Base-by-base conservation (phyloP, 805 yeast species). In the Debaryomyces hansenii region DNA sequence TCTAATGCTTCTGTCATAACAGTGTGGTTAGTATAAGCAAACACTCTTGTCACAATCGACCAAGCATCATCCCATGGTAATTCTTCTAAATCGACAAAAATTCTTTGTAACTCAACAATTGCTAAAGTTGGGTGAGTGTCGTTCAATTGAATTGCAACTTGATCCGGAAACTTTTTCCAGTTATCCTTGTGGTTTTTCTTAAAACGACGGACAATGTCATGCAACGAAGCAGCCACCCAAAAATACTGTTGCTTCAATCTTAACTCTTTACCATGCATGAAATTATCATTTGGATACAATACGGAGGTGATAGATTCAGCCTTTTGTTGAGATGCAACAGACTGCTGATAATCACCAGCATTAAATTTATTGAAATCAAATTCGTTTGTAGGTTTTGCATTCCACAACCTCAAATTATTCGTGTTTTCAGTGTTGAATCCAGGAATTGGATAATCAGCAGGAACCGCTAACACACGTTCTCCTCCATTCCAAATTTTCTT, bases 41-140 rank as follows among this genome's bases (percentile, higher is more conserved):
- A 89, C 4, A 94, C 89, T 44, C 67, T 65, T 21, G 85, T 82
- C 43, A 88, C 96, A 62, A 91, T 84, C 20, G 69, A 69, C 97
- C 97, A 91, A 33, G 97, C 96, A 40, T 75, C 77, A 56, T 79
- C 83, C 96, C 96, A 91, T 20, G 72, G 78, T 47, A 90, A 73
- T 44, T 83, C 83, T 70, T 91, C 96, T 56, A 85, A 70, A 67
- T 90, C 97, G 49, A 90, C 85, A 47, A 90, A 72, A 44, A 91
- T 79, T 69, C 97, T 80, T 72, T 87, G 92, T 55, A 90, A 77
- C 68, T 90, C 97, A 36, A 89, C 94, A 60, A 91, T 75, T 3
- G 96, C 96, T 59, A 90, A 71, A 4, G 97, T 87, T 45, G 97
- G 97, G 64, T 90, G 97, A 11, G 97, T 90, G 64, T 90, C 97